Evolutionary conservation across 148 eudicot species (phyloP), one percentile per base, ranked within the genome.

Genomic region (Nepenthes gracilis): DNA sequence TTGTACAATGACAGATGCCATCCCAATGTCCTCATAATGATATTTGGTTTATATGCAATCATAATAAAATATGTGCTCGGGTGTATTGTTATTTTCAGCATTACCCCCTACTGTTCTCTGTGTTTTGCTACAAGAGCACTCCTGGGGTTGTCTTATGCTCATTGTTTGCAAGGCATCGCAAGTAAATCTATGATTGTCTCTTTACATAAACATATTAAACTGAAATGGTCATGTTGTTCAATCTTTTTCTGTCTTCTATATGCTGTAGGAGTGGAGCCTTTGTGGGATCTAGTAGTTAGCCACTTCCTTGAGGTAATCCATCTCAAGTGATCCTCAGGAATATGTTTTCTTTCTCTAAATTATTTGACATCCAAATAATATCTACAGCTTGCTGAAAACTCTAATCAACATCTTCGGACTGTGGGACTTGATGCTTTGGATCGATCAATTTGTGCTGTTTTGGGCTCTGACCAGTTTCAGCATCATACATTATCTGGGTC

Each of bases 401-500:
- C 96, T 79, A 83, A 79, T 67, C 85, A 79, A 60, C 81, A 74
- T 67, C 70, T 93, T 61, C 74, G 85, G 72, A 85, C 66, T 53
- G 75, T 82, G 87, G 96, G 89, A 34, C 88, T 93, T 70, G 88
- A 83, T 73, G 99, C 99, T 48, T 66, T 93, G 64, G 99, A 93
- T 75, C 84, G 78, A 74, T 88, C 95, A 63, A 85, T 93, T 55
- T 88, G 81, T 78, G 91, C 99, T 71, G 95, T 93, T 67, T 69
- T 93, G 65, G 96, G 90, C 64, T 93, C 99, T 36, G 83, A 86
- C 65, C 84, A 74, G 67, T 82, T 88, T 76, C 83, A 77, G 83
- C 82, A 79, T 53, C 68, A 72, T 66, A 54, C 72, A 53, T 61
- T 79, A 49, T 56, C 80, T 4, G 72, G 75, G 64, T 68, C 68